phyloP scores from a whole-genome alignment of 768 basidiomycete species.

The Trametopsis cervina region DNA sequence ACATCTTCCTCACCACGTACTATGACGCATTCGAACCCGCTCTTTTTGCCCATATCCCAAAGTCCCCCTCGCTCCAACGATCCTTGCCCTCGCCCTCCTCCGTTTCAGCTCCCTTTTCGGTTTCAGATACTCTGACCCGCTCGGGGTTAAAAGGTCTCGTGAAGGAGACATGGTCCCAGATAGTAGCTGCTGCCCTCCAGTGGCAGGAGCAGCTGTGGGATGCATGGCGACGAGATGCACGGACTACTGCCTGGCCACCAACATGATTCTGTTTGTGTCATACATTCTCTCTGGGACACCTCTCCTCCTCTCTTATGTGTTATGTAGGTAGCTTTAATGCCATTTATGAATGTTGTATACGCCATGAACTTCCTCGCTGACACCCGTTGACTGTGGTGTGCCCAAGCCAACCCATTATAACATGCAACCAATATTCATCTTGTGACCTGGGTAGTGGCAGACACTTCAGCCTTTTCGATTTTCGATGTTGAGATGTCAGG shows the following conservation, averaged over 20 bases:
- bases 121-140: slow-evolving; percentile 31
- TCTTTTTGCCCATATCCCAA: slow-evolving; percentile 43
- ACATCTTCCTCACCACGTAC: slow-evolving; percentile 65
- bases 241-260: slow-evolving; percentile 11
- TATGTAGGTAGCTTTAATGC: neutral
- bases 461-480: too few species aligned
- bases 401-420: too few species aligned
- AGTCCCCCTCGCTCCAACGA: slow-evolving; percentile 34
- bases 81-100: slow-evolving; percentile 29
- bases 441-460: too few species aligned
- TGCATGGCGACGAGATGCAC: slow-evolving; percentile 6
- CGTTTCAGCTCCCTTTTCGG: slow-evolving; percentile 20
- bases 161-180: slow-evolving; percentile 31
- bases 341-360: neutral
- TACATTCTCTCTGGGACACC: neutral
- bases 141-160: slow-evolving; percentile 35
- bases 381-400: too few species aligned
- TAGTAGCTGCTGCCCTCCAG: slow-evolving; percentile 16
- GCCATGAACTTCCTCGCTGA: neutral
- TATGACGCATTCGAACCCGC: slow-evolving; percentile 77
- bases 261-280: neutral
- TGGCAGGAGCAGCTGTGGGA: slow-evolving; percentile 9
- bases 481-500: too few species aligned
- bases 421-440: too few species aligned
- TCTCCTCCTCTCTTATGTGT: neutral